Conservation (phyloP, 176 grass and related monocot genomes). For the Elaeis guineensis region DNA sequence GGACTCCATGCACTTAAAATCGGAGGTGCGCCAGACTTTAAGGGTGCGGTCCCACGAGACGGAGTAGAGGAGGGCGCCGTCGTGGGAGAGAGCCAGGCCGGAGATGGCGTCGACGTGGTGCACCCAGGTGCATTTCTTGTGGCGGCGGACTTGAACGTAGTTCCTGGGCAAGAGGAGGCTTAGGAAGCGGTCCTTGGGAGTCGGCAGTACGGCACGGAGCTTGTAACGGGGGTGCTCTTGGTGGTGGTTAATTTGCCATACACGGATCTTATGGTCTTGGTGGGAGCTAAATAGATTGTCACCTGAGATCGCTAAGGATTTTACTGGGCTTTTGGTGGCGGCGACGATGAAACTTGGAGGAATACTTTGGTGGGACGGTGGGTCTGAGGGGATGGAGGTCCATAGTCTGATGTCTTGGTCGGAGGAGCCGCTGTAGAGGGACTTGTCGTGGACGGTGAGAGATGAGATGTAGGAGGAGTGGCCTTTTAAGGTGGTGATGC, state of each 20-base stretch:
- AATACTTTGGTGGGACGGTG: neutral
- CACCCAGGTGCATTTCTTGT: constrained; percentile 58
- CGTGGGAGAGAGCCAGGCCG: constrained; percentile 43
- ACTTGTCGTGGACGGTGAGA: constrained; percentile 24
- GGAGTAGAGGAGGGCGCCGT: constrained; percentile 61
- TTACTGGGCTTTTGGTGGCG: constrained; percentile 34
- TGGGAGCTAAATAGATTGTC: constrained; percentile 48
- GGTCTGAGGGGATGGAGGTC: constrained; percentile 1
- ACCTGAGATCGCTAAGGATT: constrained; percentile 30
- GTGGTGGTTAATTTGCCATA: constrained; percentile 22
- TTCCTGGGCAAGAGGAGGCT: constrained; percentile 37
- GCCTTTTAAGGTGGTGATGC: constrained; percentile 41
- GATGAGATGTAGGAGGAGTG: constrained; percentile 58
- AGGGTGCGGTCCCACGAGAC: constrained; percentile 77
- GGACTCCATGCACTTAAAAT: constrained; percentile 46
- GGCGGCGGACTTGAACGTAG: constrained; percentile 50
- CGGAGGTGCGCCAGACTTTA: constrained; percentile 46
- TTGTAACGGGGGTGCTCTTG: constrained; percentile 1
- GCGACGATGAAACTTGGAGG: constrained; percentile 15
- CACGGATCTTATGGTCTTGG: constrained; percentile 69
- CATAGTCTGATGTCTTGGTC: constrained; percentile 47
- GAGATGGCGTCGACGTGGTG: constrained; percentile 66
- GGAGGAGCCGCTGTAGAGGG: constrained; percentile 37
- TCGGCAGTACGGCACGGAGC: constrained; percentile 49
- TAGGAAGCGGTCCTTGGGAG: constrained; percentile 35